Base-by-base conservation (phyloP, 2,329 filamentous ascomycete species). In the Camptophora hylomeconis region DNA sequence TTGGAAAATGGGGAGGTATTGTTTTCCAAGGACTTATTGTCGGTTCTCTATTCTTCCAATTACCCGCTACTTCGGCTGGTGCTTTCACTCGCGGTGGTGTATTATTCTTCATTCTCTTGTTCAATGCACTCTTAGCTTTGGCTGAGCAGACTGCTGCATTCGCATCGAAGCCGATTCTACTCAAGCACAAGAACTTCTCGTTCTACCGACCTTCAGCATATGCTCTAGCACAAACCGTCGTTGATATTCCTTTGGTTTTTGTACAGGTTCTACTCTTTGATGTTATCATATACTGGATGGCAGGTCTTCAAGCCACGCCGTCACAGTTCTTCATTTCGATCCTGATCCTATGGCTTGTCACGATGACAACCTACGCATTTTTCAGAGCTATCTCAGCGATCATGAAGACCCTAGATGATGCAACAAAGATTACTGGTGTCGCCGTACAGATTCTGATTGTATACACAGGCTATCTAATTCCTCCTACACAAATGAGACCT, bases 121-220 rank as follows among this genome's bases (percentile, higher is more conserved):
- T 75, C 54, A 75, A 76, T 39, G 61, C 71, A 7, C 53, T 77
- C 6, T 57, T 75, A 17, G 69, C 72, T 3, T 47, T 76, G 25
- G 65, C 67, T 4, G 71, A 78, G 42, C 57, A 73, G 21, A 71
- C 72, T 0, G 52, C 70, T 2, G 64, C 72, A 0, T 80, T 79
- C 39, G 53, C 63, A 26, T 66, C 64, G 13, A 67, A 74, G 24
- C 74, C 73, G 0, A 77, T 81, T 32, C 51, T 81, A 20, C 53
- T 77, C 30, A 80, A 80, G 48, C 75, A 80, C 50, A 78, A 78
- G 45, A 71, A 65, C 14, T 80, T 78, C 39, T 72, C 72, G 0
- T 79, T 80, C 48, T 78, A 79, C 38, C 68, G 67, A 3, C 72
- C 71, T 2, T 58, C 68, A 0, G 70, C 72, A 11, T 72, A 65